Percentiles rank a stretch among this genome's conserved stretches.
Conservation (phyloP, 805 yeast genomes). For the Kuraishia borneana region DNA sequence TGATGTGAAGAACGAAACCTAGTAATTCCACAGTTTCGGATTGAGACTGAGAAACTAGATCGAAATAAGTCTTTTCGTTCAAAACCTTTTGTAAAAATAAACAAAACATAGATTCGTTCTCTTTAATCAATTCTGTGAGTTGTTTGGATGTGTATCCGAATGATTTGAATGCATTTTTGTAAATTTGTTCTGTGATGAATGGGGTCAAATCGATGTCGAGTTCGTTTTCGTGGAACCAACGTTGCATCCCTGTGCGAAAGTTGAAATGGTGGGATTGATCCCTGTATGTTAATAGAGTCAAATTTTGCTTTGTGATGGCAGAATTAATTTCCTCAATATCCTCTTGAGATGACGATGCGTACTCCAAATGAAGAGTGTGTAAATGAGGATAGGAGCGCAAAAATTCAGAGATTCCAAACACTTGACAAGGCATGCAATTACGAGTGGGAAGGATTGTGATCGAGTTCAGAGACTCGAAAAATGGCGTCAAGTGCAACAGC, state of each 20-base stretch:
- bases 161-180: background rate
- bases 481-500: constrained; percentile 8
- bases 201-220: background rate
- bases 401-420: constrained; percentile 8
- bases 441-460: constrained; percentile 14
- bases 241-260: background rate
- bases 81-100: constrained; percentile 14
- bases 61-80: constrained; percentile 4
- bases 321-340: background rate
- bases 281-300: background rate
- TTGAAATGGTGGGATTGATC: background rate
- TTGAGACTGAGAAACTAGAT: constrained; percentile 3
- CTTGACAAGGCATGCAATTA: constrained; percentile 16
- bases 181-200: background rate
- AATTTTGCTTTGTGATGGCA: background rate
- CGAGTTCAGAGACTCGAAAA: constrained; percentile 7
- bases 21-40: constrained; percentile 10
- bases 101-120: constrained; percentile 9
- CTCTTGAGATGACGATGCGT: background rate
- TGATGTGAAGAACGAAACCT: constrained; percentile 14
- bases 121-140: constrained; percentile 10
- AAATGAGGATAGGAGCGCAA: background rate
- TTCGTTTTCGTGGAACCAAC: constrained; percentile 1
- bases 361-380: background rate
- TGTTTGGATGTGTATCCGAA: constrained; percentile 6